These are phyloP conservation scores for Gossypioides kirkii DNA, from an alignment of 345 rosid genomes.

Conservation along the genomic window DNA sequence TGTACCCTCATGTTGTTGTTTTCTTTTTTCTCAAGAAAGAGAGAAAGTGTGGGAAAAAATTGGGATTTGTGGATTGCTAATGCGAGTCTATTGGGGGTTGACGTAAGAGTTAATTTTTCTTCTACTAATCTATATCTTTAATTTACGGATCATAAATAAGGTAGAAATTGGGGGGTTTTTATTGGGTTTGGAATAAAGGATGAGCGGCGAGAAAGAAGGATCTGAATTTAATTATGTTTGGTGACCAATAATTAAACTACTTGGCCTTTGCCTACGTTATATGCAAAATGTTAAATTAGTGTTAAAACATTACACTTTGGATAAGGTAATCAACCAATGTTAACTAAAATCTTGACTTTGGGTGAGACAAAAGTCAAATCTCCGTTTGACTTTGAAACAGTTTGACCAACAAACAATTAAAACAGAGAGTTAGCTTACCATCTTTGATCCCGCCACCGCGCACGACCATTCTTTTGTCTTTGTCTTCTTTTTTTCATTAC, in stretches of 20 bases:
- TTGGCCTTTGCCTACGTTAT: neutral
- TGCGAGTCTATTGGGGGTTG: neutral
- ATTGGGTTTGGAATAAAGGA: too few species aligned
- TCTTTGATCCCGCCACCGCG: neutral
- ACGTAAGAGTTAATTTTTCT: neutral
- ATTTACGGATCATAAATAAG: neutral
- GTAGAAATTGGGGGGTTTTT: neutral
- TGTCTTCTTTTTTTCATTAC: too few species aligned
- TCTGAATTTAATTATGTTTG: neutral
- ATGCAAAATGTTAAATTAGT: neutral
- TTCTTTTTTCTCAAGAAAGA: neutral
- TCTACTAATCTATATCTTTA: neutral
- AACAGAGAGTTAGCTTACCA: neutral
- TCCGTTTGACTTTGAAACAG: neutral
- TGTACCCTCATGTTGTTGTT: conserved; percentile 45
- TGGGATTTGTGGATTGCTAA: neutral
- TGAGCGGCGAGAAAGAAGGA: neutral
- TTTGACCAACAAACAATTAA: neutral
- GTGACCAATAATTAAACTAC: neutral
- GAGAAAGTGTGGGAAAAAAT: conserved; percentile 15
- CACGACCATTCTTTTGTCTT: neutral
- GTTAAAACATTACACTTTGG: neutral
- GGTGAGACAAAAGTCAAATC: neutral
- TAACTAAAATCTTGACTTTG: neutral
- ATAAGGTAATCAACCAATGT: neutral